Percentiles rank a stretch among this genome's conserved stretches.
Evolutionary conservation across 345 rosid genomes (phyloP).

Genomic region (Eucalyptus sideroxylon): DNA sequence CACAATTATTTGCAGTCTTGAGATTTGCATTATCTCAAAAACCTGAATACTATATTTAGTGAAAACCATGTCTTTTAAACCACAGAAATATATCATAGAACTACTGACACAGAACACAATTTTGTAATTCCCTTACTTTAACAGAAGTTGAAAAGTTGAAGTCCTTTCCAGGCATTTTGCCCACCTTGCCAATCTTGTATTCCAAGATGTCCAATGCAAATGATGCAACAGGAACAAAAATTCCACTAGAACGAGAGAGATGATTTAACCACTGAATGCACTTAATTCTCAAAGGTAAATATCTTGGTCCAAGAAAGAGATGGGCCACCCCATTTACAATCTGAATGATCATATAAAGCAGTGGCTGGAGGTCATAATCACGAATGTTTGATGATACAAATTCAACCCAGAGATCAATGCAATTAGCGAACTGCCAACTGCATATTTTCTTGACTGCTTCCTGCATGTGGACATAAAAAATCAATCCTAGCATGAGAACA

Average conservation of each 20-base stretch:
- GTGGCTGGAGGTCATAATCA: conserved; percentile 59
- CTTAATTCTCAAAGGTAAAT: conserved; percentile 73
- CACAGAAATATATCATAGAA: neutral
- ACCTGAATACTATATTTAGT: neutral
- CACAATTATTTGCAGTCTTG: neutral
- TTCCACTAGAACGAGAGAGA: conserved; percentile 58
- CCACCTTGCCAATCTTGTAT: conserved; percentile 55
- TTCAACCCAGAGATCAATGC: conserved; percentile 88
- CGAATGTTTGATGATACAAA: conserved; percentile 37
- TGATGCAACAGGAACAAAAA: conserved; percentile 71
- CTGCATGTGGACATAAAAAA: conserved; percentile 19
- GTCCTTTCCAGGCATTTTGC: conserved; percentile 37
- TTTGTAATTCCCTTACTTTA: conserved; percentile 35
- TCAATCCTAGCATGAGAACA: neutral
- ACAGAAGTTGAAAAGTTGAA: conserved; percentile 42
- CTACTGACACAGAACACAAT: neutral
- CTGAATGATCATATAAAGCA: conserved; percentile 50
- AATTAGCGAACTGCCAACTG: conserved; percentile 68
- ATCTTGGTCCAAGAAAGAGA: conserved; percentile 84
- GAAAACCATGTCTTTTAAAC: neutral
- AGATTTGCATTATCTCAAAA: neutral
- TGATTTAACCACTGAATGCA: conserved; percentile 79
- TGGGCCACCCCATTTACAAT: conserved; percentile 70
- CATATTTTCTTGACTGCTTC: conserved; percentile 71
- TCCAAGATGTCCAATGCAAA: conserved; percentile 65